phyloP scores from a whole-genome alignment of 345 rosid species.

The Cardamine occulta region DNA sequence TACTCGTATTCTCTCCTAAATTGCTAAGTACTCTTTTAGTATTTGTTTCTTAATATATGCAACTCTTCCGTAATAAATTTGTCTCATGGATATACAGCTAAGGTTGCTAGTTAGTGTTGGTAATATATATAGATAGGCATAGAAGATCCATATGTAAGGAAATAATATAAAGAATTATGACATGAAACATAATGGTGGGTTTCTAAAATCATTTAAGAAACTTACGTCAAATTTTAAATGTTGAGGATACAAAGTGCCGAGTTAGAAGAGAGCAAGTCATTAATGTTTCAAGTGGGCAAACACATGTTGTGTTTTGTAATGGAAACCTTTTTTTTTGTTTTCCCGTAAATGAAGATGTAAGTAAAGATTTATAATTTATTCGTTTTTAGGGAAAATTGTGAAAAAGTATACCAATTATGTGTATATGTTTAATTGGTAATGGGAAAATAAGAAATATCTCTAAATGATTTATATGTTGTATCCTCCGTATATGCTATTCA shows the following conservation, averaged over 20 bases:
- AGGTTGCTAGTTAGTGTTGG: slow-evolving; percentile 34
- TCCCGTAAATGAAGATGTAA: slow-evolving; percentile 12
- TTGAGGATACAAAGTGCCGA: slow-evolving; percentile 40
- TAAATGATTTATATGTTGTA: background rate
- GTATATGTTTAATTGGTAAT: background rate
- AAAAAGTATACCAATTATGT: background rate
- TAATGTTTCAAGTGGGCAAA: slow-evolving; percentile 44
- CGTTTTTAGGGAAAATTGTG: background rate
- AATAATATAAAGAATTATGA: slow-evolving; percentile 15
- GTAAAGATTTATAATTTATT: background rate
- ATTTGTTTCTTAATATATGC: background rate
- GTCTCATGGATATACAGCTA: slow-evolving; percentile 38
- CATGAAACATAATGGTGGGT: slow-evolving; percentile 40
- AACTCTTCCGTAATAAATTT: slow-evolving; percentile 21
- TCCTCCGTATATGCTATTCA: background rate
- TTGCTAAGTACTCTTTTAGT: background rate
- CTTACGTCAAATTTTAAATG: slow-evolving; percentile 25
- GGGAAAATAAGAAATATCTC: background rate
- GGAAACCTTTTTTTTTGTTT: background rate
- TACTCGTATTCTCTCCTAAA: background rate
- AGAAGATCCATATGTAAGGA: slow-evolving; percentile 16
- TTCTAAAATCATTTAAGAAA: slow-evolving; percentile 16
- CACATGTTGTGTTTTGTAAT: slow-evolving; percentile 42
- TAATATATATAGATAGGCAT: slow-evolving; percentile 17
- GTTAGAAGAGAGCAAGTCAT: slow-evolving; percentile 43